A percentile compares a stretch with the other conserved stretches of the same genome.
phyloP scores from a whole-genome alignment of 306 rosid genomes.

The Dicorynia guianensis region DNA sequence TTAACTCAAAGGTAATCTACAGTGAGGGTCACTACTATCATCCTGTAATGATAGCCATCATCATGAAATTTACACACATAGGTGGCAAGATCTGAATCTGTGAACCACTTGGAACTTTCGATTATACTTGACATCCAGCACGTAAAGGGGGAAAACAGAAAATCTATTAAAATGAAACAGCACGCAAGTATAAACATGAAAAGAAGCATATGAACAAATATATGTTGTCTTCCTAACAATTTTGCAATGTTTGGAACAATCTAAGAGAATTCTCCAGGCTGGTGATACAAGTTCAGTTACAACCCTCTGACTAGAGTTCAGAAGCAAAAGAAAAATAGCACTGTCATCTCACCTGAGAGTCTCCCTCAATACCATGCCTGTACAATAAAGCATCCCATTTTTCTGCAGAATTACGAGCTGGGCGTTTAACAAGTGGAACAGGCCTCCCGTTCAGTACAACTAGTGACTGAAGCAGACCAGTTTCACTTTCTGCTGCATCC shows the following conservation, averaged over 20 bases:
- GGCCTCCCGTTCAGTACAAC: conserved; percentile 71
- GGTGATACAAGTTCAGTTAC: conserved; percentile 4
- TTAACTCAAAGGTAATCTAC: background rate
- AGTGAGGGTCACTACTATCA: background rate
- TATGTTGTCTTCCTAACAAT: conserved; percentile 1
- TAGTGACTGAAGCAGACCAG: conserved; percentile 81
- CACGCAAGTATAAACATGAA: background rate
- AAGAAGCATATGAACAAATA: conserved; percentile 14
- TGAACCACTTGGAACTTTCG: background rate
- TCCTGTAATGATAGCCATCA: background rate
- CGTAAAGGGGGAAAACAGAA: background rate
- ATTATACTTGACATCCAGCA: background rate
- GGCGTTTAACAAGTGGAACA: conserved; percentile 86
- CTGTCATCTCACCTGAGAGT: conserved; percentile 70
- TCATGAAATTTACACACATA: background rate
- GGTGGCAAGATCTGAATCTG: background rate
- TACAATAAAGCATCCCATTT: conserved; percentile 98
- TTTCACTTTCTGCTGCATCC: conserved; percentile 96
- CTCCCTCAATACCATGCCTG: conserved; percentile 77
- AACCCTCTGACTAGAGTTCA: conserved; percentile 10
- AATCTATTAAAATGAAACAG: background rate
- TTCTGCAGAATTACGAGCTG: conserved; percentile 86
- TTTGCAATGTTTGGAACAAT: conserved; percentile 7
- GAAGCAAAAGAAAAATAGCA: conserved; percentile 26
- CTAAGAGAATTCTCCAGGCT: background rate